Evolutionary conservation across 73 alveolate genomes (phyloP).

Genomic region (Tetrahymena elliotti): DNA sequence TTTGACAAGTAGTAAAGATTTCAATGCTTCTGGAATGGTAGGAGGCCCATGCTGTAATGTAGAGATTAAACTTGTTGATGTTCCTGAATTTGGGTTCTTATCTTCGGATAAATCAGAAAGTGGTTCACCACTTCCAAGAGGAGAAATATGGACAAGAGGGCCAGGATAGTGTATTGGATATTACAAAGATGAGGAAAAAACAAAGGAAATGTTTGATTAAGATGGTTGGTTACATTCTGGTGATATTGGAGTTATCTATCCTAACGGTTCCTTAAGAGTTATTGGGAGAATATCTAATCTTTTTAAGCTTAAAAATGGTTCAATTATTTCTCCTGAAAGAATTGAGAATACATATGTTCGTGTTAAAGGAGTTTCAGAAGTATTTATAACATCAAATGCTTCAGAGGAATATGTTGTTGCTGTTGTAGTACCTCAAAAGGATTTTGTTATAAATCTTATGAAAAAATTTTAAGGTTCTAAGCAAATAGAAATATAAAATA

Average conservation of each 20-base stretch:
- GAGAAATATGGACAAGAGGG: slow-evolving; percentile 46
- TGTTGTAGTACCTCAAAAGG: slow-evolving; percentile 56
- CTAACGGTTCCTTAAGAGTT: slow-evolving; percentile 26
- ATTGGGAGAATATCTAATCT: slow-evolving; percentile 70
- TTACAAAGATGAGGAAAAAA: slow-evolving; percentile 39
- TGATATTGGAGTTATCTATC: slow-evolving; percentile 31
- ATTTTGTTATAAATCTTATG: background rate
- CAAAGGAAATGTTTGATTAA: slow-evolving; percentile 25
- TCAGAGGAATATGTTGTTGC: slow-evolving; percentile 48
- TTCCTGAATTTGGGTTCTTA: slow-evolving; percentile 34
- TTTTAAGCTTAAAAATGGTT: slow-evolving; percentile 67
- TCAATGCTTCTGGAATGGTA: slow-evolving; percentile 22
- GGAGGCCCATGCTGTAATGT: slow-evolving; percentile 42
- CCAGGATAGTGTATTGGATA: slow-evolving; percentile 37
- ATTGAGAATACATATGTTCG: slow-evolving; percentile 48
- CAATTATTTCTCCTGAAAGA: slow-evolving; percentile 69
- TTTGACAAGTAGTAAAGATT: slow-evolving; percentile 14
- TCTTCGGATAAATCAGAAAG: slow-evolving; percentile 14
- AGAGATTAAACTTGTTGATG: slow-evolving; percentile 19
- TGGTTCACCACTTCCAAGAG: slow-evolving; percentile 40
- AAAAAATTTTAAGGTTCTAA: slow-evolving; percentile 22
- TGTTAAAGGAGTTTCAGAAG: slow-evolving; percentile 33
- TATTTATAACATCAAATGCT: slow-evolving; percentile 63
- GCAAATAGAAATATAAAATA: background rate
- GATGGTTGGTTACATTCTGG: slow-evolving; percentile 50